Evolutionary conservation across 78 protist genomes (phyloP).

Genomic region (Guillardia theta): DNA sequence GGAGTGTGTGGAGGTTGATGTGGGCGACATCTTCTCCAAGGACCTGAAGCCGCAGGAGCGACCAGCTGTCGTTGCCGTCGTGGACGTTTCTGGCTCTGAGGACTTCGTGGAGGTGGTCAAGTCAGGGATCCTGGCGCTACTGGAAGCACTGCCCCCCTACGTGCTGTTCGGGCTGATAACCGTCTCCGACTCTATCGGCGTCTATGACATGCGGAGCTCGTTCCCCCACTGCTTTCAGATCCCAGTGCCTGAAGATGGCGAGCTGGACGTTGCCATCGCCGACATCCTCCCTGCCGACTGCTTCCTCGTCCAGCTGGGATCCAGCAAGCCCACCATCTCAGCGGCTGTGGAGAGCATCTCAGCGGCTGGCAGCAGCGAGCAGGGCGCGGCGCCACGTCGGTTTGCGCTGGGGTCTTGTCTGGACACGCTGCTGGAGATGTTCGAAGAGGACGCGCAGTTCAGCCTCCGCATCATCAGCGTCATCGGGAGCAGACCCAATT

Average conservation of each 20-base stretch:
- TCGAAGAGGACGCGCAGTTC: neutral
- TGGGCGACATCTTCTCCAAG: neutral
- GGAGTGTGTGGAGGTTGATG: neutral
- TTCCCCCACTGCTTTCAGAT: neutral
- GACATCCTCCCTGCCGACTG: neutral
- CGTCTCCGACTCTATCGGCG: neutral
- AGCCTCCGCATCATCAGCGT: neutral
- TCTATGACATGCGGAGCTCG: neutral
- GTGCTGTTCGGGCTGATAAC: neutral
- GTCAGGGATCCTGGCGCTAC: constrained; percentile 3
- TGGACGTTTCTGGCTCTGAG: constrained; percentile 3
- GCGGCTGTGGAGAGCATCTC: neutral
- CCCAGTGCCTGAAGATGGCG: neutral
- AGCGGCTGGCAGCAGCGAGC: neutral
- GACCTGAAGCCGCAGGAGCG: neutral
- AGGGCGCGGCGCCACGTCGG: neutral
- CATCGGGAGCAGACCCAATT: neutral
- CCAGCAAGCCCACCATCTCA: neutral
- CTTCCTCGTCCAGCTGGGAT: neutral
- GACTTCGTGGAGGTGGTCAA: neutral
- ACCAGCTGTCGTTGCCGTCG: neutral
- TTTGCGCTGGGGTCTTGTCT: neutral
- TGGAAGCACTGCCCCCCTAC: neutral
- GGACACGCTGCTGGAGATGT: neutral
- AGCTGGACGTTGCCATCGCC: neutral